A percentile compares a stretch with the other conserved stretches of the same genome.
Evolutionary conservation across 2,329 filamentous ascomycete genomes (phyloP).

Genomic region (Botryosphaeria dothidea): DNA sequence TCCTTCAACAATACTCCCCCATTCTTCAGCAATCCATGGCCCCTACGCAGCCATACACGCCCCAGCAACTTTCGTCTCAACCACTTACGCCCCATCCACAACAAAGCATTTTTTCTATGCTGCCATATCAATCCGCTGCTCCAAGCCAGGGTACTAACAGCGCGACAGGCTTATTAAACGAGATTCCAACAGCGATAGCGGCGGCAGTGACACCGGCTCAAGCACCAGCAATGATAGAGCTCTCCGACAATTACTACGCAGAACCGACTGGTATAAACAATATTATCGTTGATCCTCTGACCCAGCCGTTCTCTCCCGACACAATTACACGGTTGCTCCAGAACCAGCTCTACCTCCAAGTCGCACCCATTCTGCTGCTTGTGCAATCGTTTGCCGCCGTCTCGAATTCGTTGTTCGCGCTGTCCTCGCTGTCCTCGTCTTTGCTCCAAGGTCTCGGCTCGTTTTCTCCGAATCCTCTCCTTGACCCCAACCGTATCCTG

Average conservation of each 20-base stretch:
- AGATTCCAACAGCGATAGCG: not conserved
- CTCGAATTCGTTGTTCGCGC: not conserved
- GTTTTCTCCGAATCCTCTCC: not conserved
- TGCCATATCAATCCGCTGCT: not conserved
- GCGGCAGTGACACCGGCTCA: not conserved
- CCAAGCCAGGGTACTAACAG: not conserved
- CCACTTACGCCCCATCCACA: not conserved
- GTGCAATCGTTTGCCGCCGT: not conserved
- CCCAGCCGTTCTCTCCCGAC: not conserved
- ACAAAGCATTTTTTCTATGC: not conserved
- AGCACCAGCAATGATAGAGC: not conserved
- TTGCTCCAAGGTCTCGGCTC: not conserved
- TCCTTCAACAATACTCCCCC: not conserved
- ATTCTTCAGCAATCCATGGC: not conserved
- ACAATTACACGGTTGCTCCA: not conserved
- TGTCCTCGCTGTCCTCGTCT: not conserved
- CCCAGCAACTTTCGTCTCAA: not conserved
- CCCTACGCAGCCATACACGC: not conserved
- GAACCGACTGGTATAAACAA: not conserved
- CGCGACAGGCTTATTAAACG: not conserved
- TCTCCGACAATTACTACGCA: not conserved
- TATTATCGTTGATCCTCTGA: not conserved
- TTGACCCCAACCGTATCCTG: not conserved
- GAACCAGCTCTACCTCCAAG: not conserved
- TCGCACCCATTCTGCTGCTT: not conserved